Conservation (phyloP, 352 stramenopile species). For the Globisporangium nodosum region DNA sequence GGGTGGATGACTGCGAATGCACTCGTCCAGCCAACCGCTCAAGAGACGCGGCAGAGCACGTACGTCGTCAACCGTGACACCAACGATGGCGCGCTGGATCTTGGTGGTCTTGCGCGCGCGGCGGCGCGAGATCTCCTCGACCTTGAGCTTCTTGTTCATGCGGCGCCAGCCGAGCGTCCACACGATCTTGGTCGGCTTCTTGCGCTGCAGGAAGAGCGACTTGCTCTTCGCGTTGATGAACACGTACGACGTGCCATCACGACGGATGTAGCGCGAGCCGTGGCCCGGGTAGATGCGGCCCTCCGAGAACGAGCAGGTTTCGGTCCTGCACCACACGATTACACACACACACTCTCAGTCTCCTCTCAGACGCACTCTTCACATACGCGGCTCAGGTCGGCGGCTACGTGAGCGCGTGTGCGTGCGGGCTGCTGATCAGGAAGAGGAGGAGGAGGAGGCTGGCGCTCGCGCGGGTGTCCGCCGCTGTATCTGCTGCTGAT, state of each 20-base stretch:
- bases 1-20: background rate
- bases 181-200: conserved; percentile 99
- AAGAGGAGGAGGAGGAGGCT: background rate
- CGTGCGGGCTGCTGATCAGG: too few species aligned
- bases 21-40: background rate
- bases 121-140: conserved; percentile 79
- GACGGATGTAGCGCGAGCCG: conserved; percentile 98
- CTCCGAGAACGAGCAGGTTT: conserved; percentile 89
- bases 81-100: conserved; percentile 96
- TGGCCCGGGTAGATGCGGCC: conserved; percentile 97
- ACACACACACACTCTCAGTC: background rate
- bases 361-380: background rate
- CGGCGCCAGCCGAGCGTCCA: conserved; percentile 97
- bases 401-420: background rate
- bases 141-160: conserved; percentile 99
- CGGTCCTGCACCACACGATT: conserved; percentile 43
- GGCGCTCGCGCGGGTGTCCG: too few species aligned
- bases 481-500: background rate
- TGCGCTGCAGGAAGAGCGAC: conserved; percentile 97
- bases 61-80: conserved; percentile 93
- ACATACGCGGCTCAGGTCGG: background rate
- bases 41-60: conserved; percentile 6
- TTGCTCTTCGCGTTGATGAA: conserved; percentile 97
- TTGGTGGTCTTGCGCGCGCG: conserved; percentile 93
- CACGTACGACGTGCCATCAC: conserved; percentile 94